A percentile compares a stretch with the other conserved stretches of the same genome.
These are phyloP conservation scores for Fraxinus floribunda DNA, from an alignment of 305 asterid species.

Conservation along the genomic window DNA sequence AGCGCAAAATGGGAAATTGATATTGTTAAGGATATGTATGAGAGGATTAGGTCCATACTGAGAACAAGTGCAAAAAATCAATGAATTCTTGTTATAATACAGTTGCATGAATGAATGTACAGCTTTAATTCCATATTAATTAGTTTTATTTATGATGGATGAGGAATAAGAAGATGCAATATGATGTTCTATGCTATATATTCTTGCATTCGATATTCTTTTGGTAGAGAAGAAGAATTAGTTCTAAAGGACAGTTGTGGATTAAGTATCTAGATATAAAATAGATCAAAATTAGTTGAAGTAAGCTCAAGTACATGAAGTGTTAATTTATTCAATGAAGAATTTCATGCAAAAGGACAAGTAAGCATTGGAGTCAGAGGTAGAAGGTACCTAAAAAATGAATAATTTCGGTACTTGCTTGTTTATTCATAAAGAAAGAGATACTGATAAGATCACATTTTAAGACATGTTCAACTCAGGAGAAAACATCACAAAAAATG, in stretches of 20 bases:
- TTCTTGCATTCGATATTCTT: background rate
- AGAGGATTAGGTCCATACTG: background rate
- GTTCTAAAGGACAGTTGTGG: background rate
- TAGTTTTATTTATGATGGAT: background rate
- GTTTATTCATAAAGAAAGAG: background rate
- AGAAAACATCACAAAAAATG: background rate
- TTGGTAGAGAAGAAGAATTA: background rate
- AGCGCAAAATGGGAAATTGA: background rate
- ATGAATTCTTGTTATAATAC: background rate
- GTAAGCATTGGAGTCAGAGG: background rate
- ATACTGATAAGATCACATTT: background rate
- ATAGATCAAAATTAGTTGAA: background rate
- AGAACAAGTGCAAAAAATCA: background rate
- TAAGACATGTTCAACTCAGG: background rate
- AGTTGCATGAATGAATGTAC: background rate
- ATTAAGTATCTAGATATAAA: background rate
- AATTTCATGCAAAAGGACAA: background rate
- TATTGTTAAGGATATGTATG: background rate
- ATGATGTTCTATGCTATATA: background rate
- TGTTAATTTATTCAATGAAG: background rate
- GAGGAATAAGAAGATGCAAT: background rate
- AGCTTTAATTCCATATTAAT: background rate
- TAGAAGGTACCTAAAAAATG: background rate
- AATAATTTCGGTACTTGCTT: background rate
- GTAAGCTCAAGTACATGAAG: background rate